Percentiles rank a stretch among this genome's conserved stretches.
These are phyloP conservation scores for Pharnaceum exiguum DNA, from an alignment of 148 eudicot genomes.

Conservation along the genomic window DNA sequence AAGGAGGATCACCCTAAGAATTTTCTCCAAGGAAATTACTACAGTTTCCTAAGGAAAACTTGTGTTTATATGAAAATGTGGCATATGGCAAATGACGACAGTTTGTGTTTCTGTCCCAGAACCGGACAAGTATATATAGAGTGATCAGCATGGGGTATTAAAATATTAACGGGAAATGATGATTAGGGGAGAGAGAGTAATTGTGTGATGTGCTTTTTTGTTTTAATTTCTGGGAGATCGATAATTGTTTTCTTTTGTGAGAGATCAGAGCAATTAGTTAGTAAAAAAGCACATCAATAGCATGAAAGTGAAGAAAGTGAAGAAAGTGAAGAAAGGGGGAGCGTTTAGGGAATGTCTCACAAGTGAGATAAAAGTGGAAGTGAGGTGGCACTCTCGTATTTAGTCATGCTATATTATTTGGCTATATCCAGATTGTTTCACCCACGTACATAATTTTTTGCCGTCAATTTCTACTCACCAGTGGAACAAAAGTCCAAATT, in stretches of 20 bases:
- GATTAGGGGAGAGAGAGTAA: constrained; percentile 16
- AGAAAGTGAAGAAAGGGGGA: too few species aligned
- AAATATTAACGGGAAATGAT: background rate
- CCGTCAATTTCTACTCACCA: background rate
- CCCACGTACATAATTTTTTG: too few species aligned
- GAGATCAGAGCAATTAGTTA: background rate
- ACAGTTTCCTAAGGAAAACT: too few species aligned
- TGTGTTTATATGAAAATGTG: too few species aligned
- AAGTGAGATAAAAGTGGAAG: background rate
- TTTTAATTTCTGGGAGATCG: too few species aligned
- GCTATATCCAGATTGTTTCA: background rate
- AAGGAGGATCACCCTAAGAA: background rate
- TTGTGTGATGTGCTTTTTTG: too few species aligned
- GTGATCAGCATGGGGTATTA: too few species aligned
- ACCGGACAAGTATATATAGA: background rate
- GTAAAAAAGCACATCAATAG: constrained; percentile 4
- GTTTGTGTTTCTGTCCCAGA: background rate
- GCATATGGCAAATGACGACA: too few species aligned
- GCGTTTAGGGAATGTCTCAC: constrained; percentile 1
- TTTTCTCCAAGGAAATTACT: background rate
- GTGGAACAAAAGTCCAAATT: background rate
- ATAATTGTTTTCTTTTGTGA: background rate
- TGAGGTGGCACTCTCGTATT: constrained; percentile 3
- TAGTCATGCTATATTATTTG: background rate
- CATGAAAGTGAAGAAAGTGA: constrained; percentile 12